Evolutionary conservation across 2,329 filamentous ascomycete species (phyloP), one percentile per base, ranked within the genome.

Genomic region (Neurospora sp.): DNA sequence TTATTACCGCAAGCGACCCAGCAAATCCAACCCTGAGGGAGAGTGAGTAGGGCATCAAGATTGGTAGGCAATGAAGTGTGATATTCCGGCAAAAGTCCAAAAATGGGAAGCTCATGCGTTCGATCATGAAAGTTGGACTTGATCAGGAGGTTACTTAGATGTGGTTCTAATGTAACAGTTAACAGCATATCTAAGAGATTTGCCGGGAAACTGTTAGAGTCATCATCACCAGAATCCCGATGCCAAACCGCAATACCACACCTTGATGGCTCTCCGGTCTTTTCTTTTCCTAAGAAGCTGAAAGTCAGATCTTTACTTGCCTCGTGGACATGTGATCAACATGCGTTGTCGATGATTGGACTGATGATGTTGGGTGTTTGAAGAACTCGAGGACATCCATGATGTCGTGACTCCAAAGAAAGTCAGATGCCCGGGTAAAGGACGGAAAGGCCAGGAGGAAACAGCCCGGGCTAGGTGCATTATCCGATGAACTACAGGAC

Each of bases 381-480:
- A 33, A 33, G 52, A 33, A 33, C 23, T 62, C 52, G 52, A 62
- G 52, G 23, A 62, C 52, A 62, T 33, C 23, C 52, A 33, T 28
- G 13, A 58, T 58, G 46, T 58, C 23, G 46, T 58, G 46, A 28
- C 46, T 58, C 46, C 23, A 28, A 58, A 23, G 28, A 1, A 33
- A 33, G 46, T 58, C 46, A 58, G 46, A 58, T 58, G 46, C 13
- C 46, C 13, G 23, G 46, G 23, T 58, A 33, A 58, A 33, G 46
- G 46, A 28, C 46, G 6, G n/a, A 28, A 58, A 46, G 40, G 39
- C 42, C 23, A 5, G 19, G 46, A 23, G n/a, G 23, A 39, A 66
- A 66, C 23, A 28, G 5, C 43, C 11, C 28, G 38, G 39, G 66
- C 39, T 73, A 75, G 74, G 74, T 76, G 74, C 74, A 73, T 70